Evolutionary conservation across 768 basidiomycete species (phyloP).

Genomic region (Heimioporus sp.): DNA sequence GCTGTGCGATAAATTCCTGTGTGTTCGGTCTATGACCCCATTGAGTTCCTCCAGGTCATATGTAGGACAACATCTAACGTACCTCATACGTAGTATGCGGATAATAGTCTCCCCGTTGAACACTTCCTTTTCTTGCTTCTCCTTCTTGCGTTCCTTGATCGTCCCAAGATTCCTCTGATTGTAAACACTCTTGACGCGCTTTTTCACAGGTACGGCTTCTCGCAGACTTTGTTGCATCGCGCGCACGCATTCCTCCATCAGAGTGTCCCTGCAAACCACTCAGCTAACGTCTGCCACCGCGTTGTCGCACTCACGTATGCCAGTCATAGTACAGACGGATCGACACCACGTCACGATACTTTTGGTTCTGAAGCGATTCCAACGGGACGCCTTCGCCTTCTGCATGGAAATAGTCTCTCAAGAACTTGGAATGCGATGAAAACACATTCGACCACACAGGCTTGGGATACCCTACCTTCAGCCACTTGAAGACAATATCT

Average conservation of each 20-base stretch:
- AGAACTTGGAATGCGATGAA: slow-evolving; percentile 53
- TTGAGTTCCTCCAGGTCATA: slow-evolving; percentile 3
- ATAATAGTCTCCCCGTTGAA: slow-evolving; percentile 88
- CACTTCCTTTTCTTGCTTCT: slow-evolving; percentile 74
- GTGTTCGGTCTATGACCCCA: slow-evolving; percentile 59
- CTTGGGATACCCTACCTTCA: slow-evolving; percentile 58
- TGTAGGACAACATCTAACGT: slow-evolving; percentile 13
- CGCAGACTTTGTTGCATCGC: slow-evolving; percentile 90
- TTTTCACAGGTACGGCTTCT: slow-evolving; percentile 72
- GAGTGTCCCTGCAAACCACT: slow-evolving; percentile 53
- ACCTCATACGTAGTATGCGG: slow-evolving; percentile 95
- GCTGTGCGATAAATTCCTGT: slow-evolving; percentile 84
- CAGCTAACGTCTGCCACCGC: slow-evolving; percentile 1
- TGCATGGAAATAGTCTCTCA: slow-evolving; percentile 93
- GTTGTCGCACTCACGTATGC: slow-evolving; percentile 63
- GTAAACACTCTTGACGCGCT: slow-evolving; percentile 90
- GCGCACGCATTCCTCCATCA: slow-evolving; percentile 94
- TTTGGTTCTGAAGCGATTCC: slow-evolving; percentile 87
- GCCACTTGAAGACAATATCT: slow-evolving; percentile 98
- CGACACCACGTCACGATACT: slow-evolving; percentile 88
- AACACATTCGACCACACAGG: neutral
- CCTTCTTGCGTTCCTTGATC: slow-evolving; percentile 89
- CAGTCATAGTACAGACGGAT: slow-evolving; percentile 96
- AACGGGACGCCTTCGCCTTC: slow-evolving; percentile 88
- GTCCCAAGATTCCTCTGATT: slow-evolving; percentile 93